These are phyloP conservation scores for Whalleya microplaca DNA, from an alignment of 2,329 filamentous ascomycete species.

Conservation along the genomic window DNA sequence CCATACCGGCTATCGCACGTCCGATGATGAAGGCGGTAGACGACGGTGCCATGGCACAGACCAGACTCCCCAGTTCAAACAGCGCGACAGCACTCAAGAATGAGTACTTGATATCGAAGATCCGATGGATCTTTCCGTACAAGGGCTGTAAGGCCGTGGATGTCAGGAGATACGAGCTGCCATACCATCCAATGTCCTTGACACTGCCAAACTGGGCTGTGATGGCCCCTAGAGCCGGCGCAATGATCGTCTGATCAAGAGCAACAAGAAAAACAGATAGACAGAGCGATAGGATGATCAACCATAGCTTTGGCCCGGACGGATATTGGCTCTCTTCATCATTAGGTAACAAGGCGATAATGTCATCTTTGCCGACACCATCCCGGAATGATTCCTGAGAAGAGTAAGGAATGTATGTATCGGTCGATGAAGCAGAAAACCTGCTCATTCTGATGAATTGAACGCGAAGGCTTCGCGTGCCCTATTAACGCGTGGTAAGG, in stretches of 20 bases:
- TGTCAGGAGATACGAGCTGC: constrained; percentile 34
- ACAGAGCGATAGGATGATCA: constrained; percentile 24
- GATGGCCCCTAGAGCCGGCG: constrained; percentile 30
- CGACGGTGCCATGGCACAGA: constrained; percentile 41
- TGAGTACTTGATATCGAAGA: constrained; percentile 36
- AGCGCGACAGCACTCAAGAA: constrained; percentile 35
- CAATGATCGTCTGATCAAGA: constrained; percentile 30
- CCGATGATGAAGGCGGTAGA: constrained; percentile 43
- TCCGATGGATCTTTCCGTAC: constrained; percentile 37
- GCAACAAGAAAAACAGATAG: constrained; percentile 28
- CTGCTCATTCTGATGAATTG: too few species aligned
- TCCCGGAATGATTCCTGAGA: not conserved
- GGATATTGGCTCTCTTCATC: constrained; percentile 21
- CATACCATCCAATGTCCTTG: constrained; percentile 36
- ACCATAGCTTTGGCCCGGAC: constrained; percentile 20
- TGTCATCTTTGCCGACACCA: not conserved
- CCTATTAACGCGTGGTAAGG: too few species aligned
- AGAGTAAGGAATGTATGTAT: not conserved
- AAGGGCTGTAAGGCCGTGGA: constrained; percentile 26
- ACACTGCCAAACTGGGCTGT: constrained; percentile 34
- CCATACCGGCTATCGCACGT: constrained; percentile 42
- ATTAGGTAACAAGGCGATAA: not conserved
- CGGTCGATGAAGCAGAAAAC: too few species aligned
- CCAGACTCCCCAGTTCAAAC: constrained; percentile 39
- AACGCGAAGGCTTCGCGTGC: too few species aligned